Evolutionary conservation across 768 basidiomycete species (phyloP).

Genomic region (Phlebiopsis gigantea): DNA sequence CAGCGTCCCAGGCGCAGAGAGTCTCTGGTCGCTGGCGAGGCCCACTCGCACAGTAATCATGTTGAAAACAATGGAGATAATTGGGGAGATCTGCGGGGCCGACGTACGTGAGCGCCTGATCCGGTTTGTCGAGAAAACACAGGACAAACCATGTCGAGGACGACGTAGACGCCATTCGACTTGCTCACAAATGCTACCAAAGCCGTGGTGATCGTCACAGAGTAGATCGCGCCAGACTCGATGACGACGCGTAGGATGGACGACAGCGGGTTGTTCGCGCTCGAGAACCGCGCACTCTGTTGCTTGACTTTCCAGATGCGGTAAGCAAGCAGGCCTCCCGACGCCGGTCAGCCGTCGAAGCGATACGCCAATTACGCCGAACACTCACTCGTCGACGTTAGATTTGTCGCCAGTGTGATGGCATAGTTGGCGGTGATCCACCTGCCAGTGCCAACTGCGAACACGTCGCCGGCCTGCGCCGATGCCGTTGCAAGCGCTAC

Average conservation of each 20-base stretch:
- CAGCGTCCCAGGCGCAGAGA: conserved; percentile 4
- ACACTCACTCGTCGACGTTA: conserved; percentile 27
- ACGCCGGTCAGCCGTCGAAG: neutral
- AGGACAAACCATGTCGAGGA: conserved; percentile 30
- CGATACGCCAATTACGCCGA: neutral
- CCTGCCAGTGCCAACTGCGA: conserved; percentile 19
- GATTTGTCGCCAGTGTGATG: conserved; percentile 28
- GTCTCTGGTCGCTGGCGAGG: conserved; percentile 1
- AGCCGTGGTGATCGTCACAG: conserved; percentile 28
- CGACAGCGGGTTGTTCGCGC: conserved; percentile 12
- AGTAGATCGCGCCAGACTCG: conserved; percentile 36
- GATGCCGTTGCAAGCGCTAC: conserved; percentile 16
- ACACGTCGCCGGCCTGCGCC: conserved; percentile 19
- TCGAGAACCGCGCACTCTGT: conserved; percentile 16
- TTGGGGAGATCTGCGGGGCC: conserved; percentile 27
- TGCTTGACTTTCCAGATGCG: conserved; percentile 28
- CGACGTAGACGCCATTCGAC: conserved; percentile 29
- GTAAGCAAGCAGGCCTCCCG: conserved; percentile 23
- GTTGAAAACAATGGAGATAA: conserved; percentile 38
- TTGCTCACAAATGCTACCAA: conserved; percentile 24
- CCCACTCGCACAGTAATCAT: conserved; percentile 38
- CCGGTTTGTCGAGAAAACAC: neutral
- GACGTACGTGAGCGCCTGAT: neutral
- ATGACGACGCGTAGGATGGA: conserved; percentile 28
- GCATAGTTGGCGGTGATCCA: conserved; percentile 33